These are phyloP conservation scores for Blastocrithidia nonstop DNA, from an alignment of 208 protist species.

Conservation along the genomic window DNA sequence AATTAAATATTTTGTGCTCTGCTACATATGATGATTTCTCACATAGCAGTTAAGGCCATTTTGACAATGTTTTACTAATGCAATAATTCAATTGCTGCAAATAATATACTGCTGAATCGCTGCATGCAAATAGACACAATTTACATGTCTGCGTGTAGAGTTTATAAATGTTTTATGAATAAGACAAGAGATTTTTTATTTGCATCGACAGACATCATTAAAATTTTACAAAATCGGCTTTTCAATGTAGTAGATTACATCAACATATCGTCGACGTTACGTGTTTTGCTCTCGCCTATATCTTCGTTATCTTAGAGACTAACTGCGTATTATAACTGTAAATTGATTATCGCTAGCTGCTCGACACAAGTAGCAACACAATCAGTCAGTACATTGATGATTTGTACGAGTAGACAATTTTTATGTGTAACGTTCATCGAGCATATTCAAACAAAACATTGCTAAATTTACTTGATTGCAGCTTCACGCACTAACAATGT, in stretches of 20 bases:
- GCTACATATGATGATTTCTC: background rate
- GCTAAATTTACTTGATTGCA: background rate
- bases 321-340: background rate
- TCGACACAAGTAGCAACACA: background rate
- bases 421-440: background rate
- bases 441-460: background rate
- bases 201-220: too few relatives aligned
- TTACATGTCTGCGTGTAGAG: background rate
- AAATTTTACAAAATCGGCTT: too few relatives aligned
- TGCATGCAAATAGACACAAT: too few relatives aligned
- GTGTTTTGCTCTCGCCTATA: too few relatives aligned
- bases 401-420: background rate
- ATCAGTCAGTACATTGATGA: slow-evolving; percentile 1
- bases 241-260: too few relatives aligned
- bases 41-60: background rate
- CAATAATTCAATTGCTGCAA: too few relatives aligned
- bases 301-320: background rate
- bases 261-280: too few relatives aligned
- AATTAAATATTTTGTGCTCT: background rate
- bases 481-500: too few relatives aligned
- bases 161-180: slow-evolving; percentile 2
- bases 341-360: background rate
- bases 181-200: background rate
- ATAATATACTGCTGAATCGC: too few relatives aligned
- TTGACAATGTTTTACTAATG: too few relatives aligned